Base-by-base conservation (phyloP, 1,284 basidiomycete genomes). In the Flammula alnicola region DNA sequence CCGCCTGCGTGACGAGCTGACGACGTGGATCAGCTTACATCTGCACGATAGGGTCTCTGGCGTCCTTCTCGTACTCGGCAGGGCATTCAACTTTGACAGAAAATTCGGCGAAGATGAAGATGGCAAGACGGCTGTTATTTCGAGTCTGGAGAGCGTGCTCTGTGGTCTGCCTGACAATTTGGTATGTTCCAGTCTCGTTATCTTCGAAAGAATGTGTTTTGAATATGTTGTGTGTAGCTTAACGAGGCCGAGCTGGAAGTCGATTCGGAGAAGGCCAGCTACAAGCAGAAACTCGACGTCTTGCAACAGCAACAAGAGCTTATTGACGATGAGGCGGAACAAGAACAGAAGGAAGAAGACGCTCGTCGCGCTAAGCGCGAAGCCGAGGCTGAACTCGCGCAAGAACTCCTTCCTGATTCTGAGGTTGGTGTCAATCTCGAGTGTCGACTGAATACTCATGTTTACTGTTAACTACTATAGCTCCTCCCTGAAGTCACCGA, bases 241-340 rank as follows among this genome's bases (percentile, higher is more conserved):
- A 98, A 91, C 70, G 96, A 99, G 78, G 93, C 96, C 19, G 96
- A 98, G 71, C 81, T 99, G 40, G 91, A 95, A 70, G 95, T 98
- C 36, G 93, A 94, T 62, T 91, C 88, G 49, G 94, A 97, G 44
- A 89, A 91, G 46, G 92, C 95, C 11, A 93, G 87, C 62, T 98
- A 98, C 81, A 97, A 98, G 78, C 93, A 98, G 77, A 95, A 96
- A 72, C 83, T 99, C 51, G 96, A 98, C 61, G 96, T 99, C 6
- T 76, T 99, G 67, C 91, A 97, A 64, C 93, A 99, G 67, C 96
- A 99, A 71, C 94, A 99, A 68, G 96, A 99, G 70, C 90, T 99
- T 53, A 99, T 99, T 66, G 95, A 98, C 69, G 96, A 98, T 67
- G 96, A 99, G 72, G 87, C 95, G 57, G 96, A 98, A 68, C 96